Evolutionary conservation across 2,329 filamentous ascomycete species (phyloP).

Genomic region (Phialophora macrospora): DNA sequence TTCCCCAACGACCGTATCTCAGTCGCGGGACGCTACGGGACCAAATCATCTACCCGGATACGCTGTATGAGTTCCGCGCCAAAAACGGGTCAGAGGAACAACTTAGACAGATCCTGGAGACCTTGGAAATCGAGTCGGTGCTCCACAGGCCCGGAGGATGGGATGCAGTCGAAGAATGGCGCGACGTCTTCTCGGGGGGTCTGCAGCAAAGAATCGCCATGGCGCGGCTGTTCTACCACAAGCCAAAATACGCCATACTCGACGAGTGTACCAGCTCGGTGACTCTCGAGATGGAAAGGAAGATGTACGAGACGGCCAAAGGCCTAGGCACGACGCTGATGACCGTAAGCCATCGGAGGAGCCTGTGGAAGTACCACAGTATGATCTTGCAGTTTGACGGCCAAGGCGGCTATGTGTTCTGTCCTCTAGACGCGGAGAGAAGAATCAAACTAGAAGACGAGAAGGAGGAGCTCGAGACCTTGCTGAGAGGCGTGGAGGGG

Average conservation of each 20-base stretch:
- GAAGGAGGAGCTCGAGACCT: slow-evolving; percentile 88
- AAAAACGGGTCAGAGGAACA: slow-evolving; percentile 83
- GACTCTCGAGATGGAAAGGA: slow-evolving; percentile 90
- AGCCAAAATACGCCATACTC: slow-evolving; percentile 89
- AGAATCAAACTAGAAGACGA: slow-evolving; percentile 89
- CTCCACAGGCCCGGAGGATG: slow-evolving; percentile 80
- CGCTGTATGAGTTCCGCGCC: slow-evolving; percentile 80
- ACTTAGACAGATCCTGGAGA: slow-evolving; percentile 74
- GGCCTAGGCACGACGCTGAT: slow-evolving; percentile 89
- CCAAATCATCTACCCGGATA: slow-evolving; percentile 96
- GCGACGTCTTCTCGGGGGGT: slow-evolving; percentile 88
- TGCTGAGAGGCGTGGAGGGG: slow-evolving; percentile 83
- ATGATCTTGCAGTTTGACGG: slow-evolving; percentile 97
- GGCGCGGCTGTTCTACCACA: slow-evolving; percentile 93
- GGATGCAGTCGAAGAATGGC: slow-evolving; percentile 96
- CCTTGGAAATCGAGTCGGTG: slow-evolving; percentile 81
- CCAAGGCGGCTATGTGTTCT: slow-evolving; percentile 89
- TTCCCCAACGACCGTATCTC: slow-evolving; percentile 92
- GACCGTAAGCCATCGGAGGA: slow-evolving; percentile 90
- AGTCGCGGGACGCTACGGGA: slow-evolving; percentile 90
- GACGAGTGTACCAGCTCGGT: slow-evolving; percentile 96
- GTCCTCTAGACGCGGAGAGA: slow-evolving; percentile 82
- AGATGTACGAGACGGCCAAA: slow-evolving; percentile 98
- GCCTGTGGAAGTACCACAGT: slow-evolving; percentile 94
- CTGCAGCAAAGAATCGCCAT: slow-evolving; percentile 96